Evolutionary conservation across 2,329 filamentous ascomycete species (phyloP), one percentile per base, ranked within the genome.

Genomic region (Akanthomyces uredinophilus): DNA sequence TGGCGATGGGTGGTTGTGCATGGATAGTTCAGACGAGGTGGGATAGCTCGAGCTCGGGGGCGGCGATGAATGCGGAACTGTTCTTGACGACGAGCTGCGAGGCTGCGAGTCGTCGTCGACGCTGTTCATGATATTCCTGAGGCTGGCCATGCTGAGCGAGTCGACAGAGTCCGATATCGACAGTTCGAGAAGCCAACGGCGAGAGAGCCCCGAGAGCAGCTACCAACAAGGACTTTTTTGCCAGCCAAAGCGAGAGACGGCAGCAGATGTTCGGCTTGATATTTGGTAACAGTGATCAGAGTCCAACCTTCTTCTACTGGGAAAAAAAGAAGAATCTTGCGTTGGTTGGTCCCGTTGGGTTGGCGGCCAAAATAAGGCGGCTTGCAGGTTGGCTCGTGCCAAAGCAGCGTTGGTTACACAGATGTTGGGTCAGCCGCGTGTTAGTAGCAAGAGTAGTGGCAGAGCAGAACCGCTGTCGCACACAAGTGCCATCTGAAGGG

Each of bases 71-170:
- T 62, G 61, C 29, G 47, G 41, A 47, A 52, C 54, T 8, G 37
- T 29, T 18, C 29, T 29, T 22, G 61, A 56, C 20, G 47, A 46
- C 39, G 53, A 46, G 24, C 43, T 58, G 39, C 29, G 51, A 29
- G 62, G 49, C 24, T 77, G 74, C 64, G 71, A 71, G 65, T 77
- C 74, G 68, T 81, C 80, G 67, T 83, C 80, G 68, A 81, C 79
- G 68, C 77, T 74, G 71, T 84, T 82, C 79, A 85, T 83, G 71
- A 85, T 85, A 69, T 81, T 81, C 68, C 78, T 79, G 66, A 85
- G 77, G 70, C 79, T 82, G 67, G 81, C 77, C 82, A 85, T 84
- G 74, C 72, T 73, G 71, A 72, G 69, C 73, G 72, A 77, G 74
- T 69, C 73, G 75, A 75, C 32, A 70, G 64, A 63, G 69, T 68